Evolutionary conservation across 2,329 filamentous ascomycete species (phyloP), one percentile per base, ranked within the genome.

Genomic region (Acarospora socialis): DNA sequence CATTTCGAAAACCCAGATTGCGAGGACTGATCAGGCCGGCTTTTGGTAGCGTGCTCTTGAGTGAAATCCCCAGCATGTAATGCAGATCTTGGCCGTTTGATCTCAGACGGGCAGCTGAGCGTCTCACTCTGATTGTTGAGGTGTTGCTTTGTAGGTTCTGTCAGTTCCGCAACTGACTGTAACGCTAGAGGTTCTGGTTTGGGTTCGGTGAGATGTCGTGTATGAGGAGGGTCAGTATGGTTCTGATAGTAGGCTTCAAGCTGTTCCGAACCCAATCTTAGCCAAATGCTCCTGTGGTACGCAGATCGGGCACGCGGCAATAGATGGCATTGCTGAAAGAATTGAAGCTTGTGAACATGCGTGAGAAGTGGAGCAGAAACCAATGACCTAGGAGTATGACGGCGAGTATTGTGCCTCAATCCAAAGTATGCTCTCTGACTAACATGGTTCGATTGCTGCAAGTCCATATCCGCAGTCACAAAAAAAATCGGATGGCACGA

Each of bases 41-140:
- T 30, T 24, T 38, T 40, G 23, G 35, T 31, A 19, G 46, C 36
- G 21, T 44, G 24, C 17, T 62, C 57, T 48, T 71, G 62, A 31
- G 64, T 56, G 41, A 76, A 76, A 45, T 77, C 70, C 28, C 72
- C 71, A 14, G 70, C 66, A 48, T 76, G 72, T 36, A 77, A 49
- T 27, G 72, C 70, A 19, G 87, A 95, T 33, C 81, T 67, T 28
- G 87, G 87, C 32, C 86, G 70, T 52, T 86, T 77, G 40, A 92
- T 87, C 41, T 73, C 69, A 41, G 70, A 49, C 4, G 73, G 69
- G 36, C 70, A 63, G 37, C 61, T 60, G 27, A 69, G 44, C 38
- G 61, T 59, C 36, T 57, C 54, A 23, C 63, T 56, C 27, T 55
- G 51, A 12, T 54, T 47, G 10, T 43, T 39, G 24, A 48, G 46